A percentile compares a stretch with the other conserved stretches of the same genome.
These are phyloP conservation scores for Fusarium nurragi DNA, from an alignment of 2,329 filamentous ascomycete species.

Conservation along the genomic window DNA sequence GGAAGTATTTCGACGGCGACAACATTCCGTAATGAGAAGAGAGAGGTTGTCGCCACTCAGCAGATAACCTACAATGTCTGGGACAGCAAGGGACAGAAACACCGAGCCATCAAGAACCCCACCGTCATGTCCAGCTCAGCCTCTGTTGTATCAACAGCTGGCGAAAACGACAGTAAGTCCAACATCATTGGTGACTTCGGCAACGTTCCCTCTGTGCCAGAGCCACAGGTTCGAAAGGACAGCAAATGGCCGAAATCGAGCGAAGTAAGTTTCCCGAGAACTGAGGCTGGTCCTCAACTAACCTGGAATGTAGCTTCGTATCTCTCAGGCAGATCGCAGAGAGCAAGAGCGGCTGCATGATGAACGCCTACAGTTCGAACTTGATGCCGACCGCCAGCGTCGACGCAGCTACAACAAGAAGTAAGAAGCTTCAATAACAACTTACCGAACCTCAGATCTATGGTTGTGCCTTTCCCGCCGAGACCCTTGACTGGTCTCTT, in stretches of 20 bases:
- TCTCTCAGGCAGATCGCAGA: constrained; percentile 32
- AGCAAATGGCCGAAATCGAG: constrained; percentile 42
- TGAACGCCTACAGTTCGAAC: constrained; percentile 4
- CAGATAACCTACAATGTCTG: constrained; percentile 46
- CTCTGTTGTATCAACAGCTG: constrained; percentile 15
- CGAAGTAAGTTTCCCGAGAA: constrained; percentile 21
- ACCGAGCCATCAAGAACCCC: constrained; percentile 37
- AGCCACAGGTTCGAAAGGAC: background rate
- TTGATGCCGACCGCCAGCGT: constrained; percentile 7
- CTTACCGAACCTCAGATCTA: background rate
- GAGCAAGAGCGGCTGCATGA: constrained; percentile 22
- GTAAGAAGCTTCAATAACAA: constrained; percentile 30
- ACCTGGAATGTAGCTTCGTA: constrained; percentile 11
- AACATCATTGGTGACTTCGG: constrained; percentile 27
- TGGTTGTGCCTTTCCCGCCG: background rate
- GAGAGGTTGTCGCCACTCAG: background rate
- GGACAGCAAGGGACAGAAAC: constrained; percentile 42
- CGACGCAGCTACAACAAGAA: constrained; percentile 26
- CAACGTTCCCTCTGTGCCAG: background rate
- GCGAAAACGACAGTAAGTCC: constrained; percentile 7
- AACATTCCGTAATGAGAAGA: constrained; percentile 36
- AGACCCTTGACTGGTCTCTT: background rate
- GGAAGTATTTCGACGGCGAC: constrained; percentile 47
- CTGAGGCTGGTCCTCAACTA: background rate
- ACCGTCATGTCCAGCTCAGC: constrained; percentile 35